Evolutionary conservation across 2,329 filamentous ascomycete species (phyloP), one percentile per base, ranked within the genome.

Genomic region (Ophiostoma australiae): DNA sequence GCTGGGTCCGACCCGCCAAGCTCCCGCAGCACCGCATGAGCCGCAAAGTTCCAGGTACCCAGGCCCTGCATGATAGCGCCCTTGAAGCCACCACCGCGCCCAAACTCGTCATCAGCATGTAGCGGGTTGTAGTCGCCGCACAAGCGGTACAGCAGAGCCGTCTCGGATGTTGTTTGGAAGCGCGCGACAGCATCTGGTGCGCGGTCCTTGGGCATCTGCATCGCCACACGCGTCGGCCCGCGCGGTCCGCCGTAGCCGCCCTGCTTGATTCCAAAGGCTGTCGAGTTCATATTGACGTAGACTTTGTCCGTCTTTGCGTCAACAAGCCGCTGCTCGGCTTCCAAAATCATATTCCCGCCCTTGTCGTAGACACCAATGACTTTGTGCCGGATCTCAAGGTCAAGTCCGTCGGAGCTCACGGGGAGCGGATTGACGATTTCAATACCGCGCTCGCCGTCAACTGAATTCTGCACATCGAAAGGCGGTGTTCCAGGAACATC

Each of bases 61-160:
- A 84, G 75, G 0, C 82, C 82, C 70, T 84, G 82, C 67, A 84
- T 75, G 70, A 84, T 84, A 4, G 79, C 77, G 0, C 81, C 81
- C 52, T 80, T 80, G 74, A 84, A 84, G 17, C 83, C 83, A 10
- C 81, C 80, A 6, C 77, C 77, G 72, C 76, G 75, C 0, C 81
- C 81, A 61, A 81, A 81, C 20, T 76, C 78, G n/a, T 81, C 80
- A 69, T 81, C 80, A 0, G 79, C 82, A 73, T 83, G 82, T 66
- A 83, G 76, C 7, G 83, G 82, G 72, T 84, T 84, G 74, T 84
- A 84, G 72, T 84, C 83, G 0, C 83, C 82, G 73, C 81, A 83
- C 11, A 84, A 75, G 1, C 82, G 76, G 69, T 84, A 83, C 0
- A 84, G 76, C 1, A 83, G 75, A 0, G 80, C 79, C 4, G 76